phyloP scores from a whole-genome alignment of 805 yeast species.

The Maudiozyma serrabonitensis region DNA sequence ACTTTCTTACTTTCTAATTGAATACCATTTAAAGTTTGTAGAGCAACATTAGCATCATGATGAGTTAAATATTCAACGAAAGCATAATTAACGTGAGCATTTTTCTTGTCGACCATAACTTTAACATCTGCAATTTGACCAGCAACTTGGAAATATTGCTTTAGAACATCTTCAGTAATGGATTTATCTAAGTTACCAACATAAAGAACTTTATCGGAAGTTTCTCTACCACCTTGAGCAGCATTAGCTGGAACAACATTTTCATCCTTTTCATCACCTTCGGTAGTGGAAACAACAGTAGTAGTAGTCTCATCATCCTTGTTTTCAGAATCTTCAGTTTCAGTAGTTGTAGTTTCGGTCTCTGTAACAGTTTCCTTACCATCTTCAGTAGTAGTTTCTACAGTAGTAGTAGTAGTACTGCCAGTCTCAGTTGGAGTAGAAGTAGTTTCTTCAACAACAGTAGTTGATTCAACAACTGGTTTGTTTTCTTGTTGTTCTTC shows the following conservation, averaged over 20 bases:
- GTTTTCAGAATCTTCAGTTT: not conserved
- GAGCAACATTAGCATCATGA: conserved; percentile 52
- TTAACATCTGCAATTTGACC: conserved; percentile 59
- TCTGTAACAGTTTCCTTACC: not conserved
- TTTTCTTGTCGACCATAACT: conserved; percentile 66
- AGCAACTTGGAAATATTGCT: conserved; percentile 51
- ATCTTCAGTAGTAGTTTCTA: not conserved
- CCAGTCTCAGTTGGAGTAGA: not conserved
- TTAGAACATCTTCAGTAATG: conserved; percentile 53
- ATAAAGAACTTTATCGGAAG: conserved; percentile 61
- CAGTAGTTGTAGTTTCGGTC: not conserved
- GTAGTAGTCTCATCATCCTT: not conserved
- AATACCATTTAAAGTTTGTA: conserved; percentile 50
- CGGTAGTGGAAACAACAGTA: not conserved
- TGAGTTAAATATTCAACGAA: conserved; percentile 64
- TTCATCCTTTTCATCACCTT: not conserved
- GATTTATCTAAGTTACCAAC: conserved; percentile 65
- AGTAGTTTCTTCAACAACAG: not conserved
- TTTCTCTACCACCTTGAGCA: conserved; percentile 70
- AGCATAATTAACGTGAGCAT: conserved; percentile 67
- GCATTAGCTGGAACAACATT: conserved; percentile 50
- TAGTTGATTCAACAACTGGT: not conserved
- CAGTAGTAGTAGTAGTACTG: not conserved
- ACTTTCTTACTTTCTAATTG: conserved; percentile 46
- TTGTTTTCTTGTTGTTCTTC: not conserved